Base-by-base conservation (phyloP, 176 grass and related monocot species). In the Areca catechu region DNA sequence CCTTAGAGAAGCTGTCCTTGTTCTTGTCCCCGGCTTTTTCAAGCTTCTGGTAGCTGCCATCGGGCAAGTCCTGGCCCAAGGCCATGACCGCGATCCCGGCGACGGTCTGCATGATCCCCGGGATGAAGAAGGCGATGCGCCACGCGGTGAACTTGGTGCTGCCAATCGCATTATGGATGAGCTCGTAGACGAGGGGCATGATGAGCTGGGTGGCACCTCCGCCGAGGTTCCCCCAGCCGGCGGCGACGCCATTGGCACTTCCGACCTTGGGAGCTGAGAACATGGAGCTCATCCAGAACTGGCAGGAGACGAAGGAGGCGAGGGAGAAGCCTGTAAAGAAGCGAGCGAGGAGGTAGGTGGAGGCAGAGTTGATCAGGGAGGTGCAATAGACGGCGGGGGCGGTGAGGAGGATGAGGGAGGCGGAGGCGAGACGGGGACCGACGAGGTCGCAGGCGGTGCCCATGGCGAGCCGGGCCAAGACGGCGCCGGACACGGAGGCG, bases 211-310 rank as follows among this genome's bases (percentile, higher is more conserved):
- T 88, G 47, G 86, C 90, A 61, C 90, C 90, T 22, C 90, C 90
- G 51, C 90, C 86, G 23, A 95, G 85, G 77, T 95, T 95, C 16
- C 90, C 90, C 90, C 90, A 95, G 43, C 90, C 90, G 3, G 82
- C 86, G 9, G 90, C 86, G 54, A 90, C 56, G 64, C 91, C 91
- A 73, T 95, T 95, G 14, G 91, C 91, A 0, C 77, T 60, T 22
- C 91, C 91, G n/a, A 96, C 86, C 71, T 82, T 87, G 24, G 83
- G 77, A 12, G 86, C 3, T 4, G 91, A 77, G 80, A 96, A 96
- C 91, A 96, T 90, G 55, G 86, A 90, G 71, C 91, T 96, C 91
- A 96, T 96, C 91, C 91, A 96, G 67, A 90, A 96, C 59, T 96
- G 91, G 21, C 83, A 81, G 2, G 91, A 96, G 58, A 96, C 91